Base-by-base conservation (phyloP, 768 basidiomycete species). In the Hericium erinaceus region DNA sequence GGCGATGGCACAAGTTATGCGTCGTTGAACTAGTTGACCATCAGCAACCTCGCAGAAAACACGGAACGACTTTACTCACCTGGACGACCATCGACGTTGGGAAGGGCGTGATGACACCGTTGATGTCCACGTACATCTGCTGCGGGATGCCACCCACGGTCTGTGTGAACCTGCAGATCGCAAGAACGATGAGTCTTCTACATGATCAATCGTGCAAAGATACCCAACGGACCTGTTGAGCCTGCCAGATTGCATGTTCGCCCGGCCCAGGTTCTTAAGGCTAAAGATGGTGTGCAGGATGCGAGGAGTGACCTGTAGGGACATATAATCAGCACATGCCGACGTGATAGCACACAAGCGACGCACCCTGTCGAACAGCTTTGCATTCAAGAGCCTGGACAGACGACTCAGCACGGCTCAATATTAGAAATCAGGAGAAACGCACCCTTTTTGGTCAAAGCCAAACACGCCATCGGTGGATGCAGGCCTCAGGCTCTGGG, bases 41-140 rank as follows among this genome's bases (percentile, higher is more conserved):
- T 33, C 33, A 33, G 33, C 33, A 33, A 33, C 9, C 5, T 8
- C 33, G 6, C 33, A 33, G 33, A 33, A 1, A 7, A 33, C 6
- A 33, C 33, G 33, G 8, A 18, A 0, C 1, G 10, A 12, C 6
- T 6, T 4, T 44, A 18, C 64, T 12, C 48, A 66, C 66, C 60
- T 67, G 61, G 48, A 66, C 57, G 18, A 66, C 7, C 39, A 67
- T 54, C 18, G 66, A 63, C 26, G 50, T 56, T 2, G 66, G 65
- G 58, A 66, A 66, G 3, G 63, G 66, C 11, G 64, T 66, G 13
- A 57, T 16, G 24, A n/a, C n/a, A 2, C 65, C 61, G 46, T 60
- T 55, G 9, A 48, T 18, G 52, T 61, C 55, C 13, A 51, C 20
- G 41, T 66, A 66, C 48, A 52, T 48, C 5, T 54, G 39, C 54